phyloP scores from a whole-genome alignment of 108 stramenopile species.

The Phaeodactylum tricornutum region DNA sequence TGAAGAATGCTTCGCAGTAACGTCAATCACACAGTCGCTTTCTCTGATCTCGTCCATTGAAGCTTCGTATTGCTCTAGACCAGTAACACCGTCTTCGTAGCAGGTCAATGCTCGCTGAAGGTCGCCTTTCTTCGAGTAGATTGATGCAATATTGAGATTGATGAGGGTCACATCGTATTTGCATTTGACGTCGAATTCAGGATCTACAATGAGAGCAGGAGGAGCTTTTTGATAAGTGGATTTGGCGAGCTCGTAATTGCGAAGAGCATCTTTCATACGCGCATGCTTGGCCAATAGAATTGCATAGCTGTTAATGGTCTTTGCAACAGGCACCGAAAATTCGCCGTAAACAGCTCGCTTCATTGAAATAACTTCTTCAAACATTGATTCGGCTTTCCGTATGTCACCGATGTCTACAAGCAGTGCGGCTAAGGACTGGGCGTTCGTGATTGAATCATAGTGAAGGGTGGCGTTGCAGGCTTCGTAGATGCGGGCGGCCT shows the following conservation, averaged over 20 bases:
- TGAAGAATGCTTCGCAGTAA: slow-evolving; percentile 56
- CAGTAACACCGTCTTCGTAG: slow-evolving; percentile 73
- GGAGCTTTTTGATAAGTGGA: slow-evolving; percentile 40
- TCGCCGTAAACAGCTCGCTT: slow-evolving; percentile 65
- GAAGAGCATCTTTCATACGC: slow-evolving; percentile 69
- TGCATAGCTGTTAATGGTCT: slow-evolving; percentile 80
- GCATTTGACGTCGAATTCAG: slow-evolving; percentile 75
- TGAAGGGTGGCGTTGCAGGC: slow-evolving; percentile 66
- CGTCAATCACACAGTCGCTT: slow-evolving; percentile 10
- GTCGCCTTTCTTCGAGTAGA: slow-evolving; percentile 78
- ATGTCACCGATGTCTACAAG: slow-evolving; percentile 75
- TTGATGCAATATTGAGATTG: slow-evolving; percentile 82
- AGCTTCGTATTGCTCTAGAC: slow-evolving; percentile 59
- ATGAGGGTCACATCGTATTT: slow-evolving; percentile 80
- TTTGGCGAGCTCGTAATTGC: slow-evolving; percentile 62
- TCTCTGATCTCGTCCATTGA: slow-evolving; percentile 42
- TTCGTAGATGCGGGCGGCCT: slow-evolving; percentile 76
- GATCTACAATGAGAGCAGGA: slow-evolving; percentile 42
- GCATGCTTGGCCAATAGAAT: slow-evolving; percentile 81
- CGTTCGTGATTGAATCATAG: slow-evolving; percentile 74
- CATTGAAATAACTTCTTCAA: slow-evolving; percentile 78
- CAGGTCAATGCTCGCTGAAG: slow-evolving; percentile 53
- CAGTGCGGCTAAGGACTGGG: slow-evolving; percentile 69
- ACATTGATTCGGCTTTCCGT: slow-evolving; percentile 63
- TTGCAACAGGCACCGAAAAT: slow-evolving; percentile 61